Base-by-base conservation (phyloP, 352 stramenopile genomes). In the Phytophthora capsici region DNA sequence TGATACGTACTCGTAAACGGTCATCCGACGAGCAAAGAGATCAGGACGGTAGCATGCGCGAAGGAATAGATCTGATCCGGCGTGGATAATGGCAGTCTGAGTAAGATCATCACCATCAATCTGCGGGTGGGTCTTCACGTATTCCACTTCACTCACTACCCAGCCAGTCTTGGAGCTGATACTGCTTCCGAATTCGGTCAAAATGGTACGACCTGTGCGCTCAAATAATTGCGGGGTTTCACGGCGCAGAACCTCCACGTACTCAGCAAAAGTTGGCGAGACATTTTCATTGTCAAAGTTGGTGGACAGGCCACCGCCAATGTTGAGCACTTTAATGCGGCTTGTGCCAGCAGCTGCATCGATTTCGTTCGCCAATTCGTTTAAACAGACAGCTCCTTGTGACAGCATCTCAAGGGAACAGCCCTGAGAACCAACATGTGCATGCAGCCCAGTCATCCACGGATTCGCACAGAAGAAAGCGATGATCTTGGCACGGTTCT, bases 111-210 rank as follows among this genome's bases (percentile, higher is more conserved):
- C 71, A 17, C 54, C 53, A 26, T 75, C 68, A 5, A 82, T 60
- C 9, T 57, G 45, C 13, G 83, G 80, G 41, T 91, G 83, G 23
- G 65, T 52, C 71, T 98, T 98, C 52, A 96, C 77, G 52, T 96
- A 96, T 62, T 98, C 91, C n/a, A 98, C 89, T 17, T 89, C 77
- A 26, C 86, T 95, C 16, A 96, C 87, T 13, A 89, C 87, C 73
- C 91, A 91, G 16, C 85, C 91, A 1, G 77, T 91, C 67, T 98
- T 98, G 7, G 83, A 76, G 48, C 93, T 91, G 22, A 97, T 71
- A 26, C 79, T 85, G 54, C 88, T 81, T 14, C 94, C 94, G 55
- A 98, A 98, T 63, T 98, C 94, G 13, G 94, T 98, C 14, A 98
- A 64, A 66, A 98, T 92, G 6, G 76, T 87, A 19, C 84, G 78